A percentile compares a stretch with the other conserved stretches of the same genome.
These are phyloP conservation scores for Rutstroemia sp. DNA, from an alignment of 2,329 filamentous ascomycete genomes.

Conservation along the genomic window DNA sequence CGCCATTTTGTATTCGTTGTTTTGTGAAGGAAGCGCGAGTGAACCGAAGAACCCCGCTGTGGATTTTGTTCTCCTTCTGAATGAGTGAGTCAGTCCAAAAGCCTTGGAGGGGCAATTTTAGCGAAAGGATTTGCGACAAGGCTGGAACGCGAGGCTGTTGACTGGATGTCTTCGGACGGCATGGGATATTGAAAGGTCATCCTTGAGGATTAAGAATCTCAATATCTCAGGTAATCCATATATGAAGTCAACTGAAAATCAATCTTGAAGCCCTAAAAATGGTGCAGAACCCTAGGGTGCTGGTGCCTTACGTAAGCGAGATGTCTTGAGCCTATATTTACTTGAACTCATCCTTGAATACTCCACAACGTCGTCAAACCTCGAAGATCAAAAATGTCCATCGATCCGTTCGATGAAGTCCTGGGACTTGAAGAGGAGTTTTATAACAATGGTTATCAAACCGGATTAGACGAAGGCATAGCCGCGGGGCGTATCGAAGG, in stretches of 20 bases:
- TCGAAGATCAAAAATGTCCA: conserved; percentile 16
- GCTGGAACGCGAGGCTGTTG: neutral
- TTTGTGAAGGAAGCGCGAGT: neutral
- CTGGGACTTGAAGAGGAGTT: conserved; percentile 60
- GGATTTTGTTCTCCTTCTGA: conserved; percentile 1
- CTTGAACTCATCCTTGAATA: too few species aligned
- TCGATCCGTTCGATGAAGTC: conserved; percentile 32
- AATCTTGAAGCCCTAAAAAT: too few species aligned
- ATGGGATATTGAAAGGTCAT: neutral
- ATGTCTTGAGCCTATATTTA: neutral
- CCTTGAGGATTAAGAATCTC: neutral
- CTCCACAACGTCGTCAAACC: neutral
- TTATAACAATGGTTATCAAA: conserved; percentile 73
- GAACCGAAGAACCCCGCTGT: conserved; percentile 4
- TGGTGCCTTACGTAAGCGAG: neutral
- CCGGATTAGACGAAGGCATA: conserved; percentile 69
- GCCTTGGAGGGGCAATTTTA: conserved; percentile 8
- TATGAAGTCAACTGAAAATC: neutral
- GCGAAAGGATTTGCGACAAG: neutral
- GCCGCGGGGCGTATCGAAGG: conserved; percentile 79
- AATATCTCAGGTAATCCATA: neutral
- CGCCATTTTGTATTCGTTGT: conserved; percentile 19
- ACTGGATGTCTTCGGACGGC: neutral
- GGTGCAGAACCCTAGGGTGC: too few species aligned
- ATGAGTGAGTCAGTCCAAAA: conserved; percentile 5